Conservation (phyloP, 768 basidiomycete genomes). For the Pleurotus giganteus region DNA sequence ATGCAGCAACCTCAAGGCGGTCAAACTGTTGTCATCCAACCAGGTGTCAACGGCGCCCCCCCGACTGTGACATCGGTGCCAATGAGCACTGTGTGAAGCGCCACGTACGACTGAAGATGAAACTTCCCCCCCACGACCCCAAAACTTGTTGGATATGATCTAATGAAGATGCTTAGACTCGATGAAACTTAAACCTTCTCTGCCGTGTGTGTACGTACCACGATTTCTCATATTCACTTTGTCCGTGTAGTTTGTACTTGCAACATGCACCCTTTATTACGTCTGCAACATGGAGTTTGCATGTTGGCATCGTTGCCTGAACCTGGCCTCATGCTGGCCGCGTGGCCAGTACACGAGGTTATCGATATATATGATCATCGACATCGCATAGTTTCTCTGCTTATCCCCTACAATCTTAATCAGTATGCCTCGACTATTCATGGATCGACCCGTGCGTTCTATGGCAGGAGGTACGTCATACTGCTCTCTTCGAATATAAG, state of each 20-base stretch:
- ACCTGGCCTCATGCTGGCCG: slow-evolving; percentile 9
- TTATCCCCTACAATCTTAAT: slow-evolving; percentile 3
- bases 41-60: slow-evolving; percentile 56
- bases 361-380: slow-evolving; percentile 6
- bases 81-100: slow-evolving; percentile 19
- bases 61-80: slow-evolving; percentile 64
- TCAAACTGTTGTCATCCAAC: slow-evolving; percentile 65
- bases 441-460: slow-evolving; percentile 44
- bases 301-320: neutral
- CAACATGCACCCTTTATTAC: neutral
- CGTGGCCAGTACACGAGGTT: slow-evolving; percentile 6
- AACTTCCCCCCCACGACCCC: neutral
- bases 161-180: neutral
- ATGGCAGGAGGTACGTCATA: slow-evolving; percentile 34
- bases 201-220: neutral
- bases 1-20: slow-evolving; percentile 31
- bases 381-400: neutral
- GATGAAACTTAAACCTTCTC: neutral
- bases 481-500: no score
- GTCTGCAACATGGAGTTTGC: neutral
- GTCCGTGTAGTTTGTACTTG: neutral
- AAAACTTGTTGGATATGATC: neutral
- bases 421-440: slow-evolving; percentile 45
- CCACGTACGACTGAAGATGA: neutral
- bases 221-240: neutral